Base-by-base conservation (phyloP, 1,139 yeast genomes). In the Scheffersomyces stambukii region DNA sequence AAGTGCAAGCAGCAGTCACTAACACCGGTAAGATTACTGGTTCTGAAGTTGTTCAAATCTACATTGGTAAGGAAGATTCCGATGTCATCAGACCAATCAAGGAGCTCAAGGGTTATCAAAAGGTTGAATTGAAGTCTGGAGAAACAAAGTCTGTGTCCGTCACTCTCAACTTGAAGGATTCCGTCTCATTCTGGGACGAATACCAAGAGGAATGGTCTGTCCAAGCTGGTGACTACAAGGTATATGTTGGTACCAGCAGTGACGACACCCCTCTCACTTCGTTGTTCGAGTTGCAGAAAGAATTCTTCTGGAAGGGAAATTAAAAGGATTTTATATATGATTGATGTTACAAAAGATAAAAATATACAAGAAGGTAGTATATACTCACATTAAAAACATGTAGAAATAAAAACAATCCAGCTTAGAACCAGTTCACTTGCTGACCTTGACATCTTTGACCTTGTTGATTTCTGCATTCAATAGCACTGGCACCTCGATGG, bases 21-120 rank as follows among this genome's bases (percentile, higher is more conserved):
- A 71, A 71, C 45, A 46, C 54, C 15, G 74, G 76, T 7, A 38
- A 43, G 4, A 28, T 48, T 11, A 57, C 50, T 19, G 77, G 77
- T 13, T 48, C 57, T 11, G 75, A 70, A 38, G 65, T 60, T 16
- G 67, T 66, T 6, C 77, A 72, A 46, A 44, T 67, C 18, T 72
- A 70, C 44, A 44, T 70, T 22, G 40, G 52, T 20, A 70, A 65
- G 37, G 40, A 49, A 11, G 54, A 52, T 13, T 57, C 75, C 6
- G 49, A 53, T 21, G 57, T 72, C 21, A 60, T 57, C 25, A 64
- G 77, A 38, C 79, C 81, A 16, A 46, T 58, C 12, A 75, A 75
- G 50, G 81, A 75, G 45, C 60, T 76, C 42, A 74, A 70, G 48
- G 80, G 70, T 15, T 76, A 68, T 46, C 61, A 56, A 24, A 75